These are phyloP conservation scores for Neocatenulostroma microsporum DNA, from an alignment of 2,329 filamentous ascomycete genomes.

Conservation along the genomic window DNA sequence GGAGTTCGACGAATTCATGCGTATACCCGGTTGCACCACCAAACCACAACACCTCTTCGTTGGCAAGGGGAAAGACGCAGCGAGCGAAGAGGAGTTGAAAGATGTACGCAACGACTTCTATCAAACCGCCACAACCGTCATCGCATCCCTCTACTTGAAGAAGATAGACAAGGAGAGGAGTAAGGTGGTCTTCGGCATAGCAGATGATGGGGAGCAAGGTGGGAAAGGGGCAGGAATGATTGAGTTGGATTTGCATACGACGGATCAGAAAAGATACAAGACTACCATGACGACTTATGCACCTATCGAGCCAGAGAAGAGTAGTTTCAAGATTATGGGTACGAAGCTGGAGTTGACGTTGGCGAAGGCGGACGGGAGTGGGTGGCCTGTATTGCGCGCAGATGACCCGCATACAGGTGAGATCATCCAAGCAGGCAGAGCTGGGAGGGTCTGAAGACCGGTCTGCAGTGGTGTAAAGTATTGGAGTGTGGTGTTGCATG, in stretches of 20 bases:
- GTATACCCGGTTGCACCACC: constrained; percentile 81
- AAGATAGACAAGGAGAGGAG: constrained; percentile 83
- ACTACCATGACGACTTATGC: constrained; percentile 68
- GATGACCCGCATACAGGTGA: constrained; percentile 67
- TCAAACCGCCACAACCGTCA: constrained; percentile 77
- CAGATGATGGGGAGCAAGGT: no score
- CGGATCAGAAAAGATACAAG: constrained; percentile 75
- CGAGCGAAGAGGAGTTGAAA: constrained; percentile 63
- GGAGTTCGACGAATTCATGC: constrained; percentile 98
- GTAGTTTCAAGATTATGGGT: constrained; percentile 71
- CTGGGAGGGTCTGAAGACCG: constrained; percentile 49
- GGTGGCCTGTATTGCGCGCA: constrained; percentile 77
- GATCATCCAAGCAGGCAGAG: constrained; percentile 82
- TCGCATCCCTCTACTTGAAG: constrained; percentile 89
- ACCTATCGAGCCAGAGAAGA: constrained; percentile 65
- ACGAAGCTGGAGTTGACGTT: constrained; percentile 82
- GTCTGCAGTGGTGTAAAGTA: no score
- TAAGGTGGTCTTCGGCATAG: constrained; percentile 62
- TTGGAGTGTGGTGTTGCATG: no score
- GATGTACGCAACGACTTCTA: constrained; percentile 91
- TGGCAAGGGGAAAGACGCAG: constrained; percentile 52
- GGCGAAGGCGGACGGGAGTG: constrained; percentile 62
- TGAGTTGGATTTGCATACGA: constrained; percentile 74
- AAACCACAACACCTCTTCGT: constrained; percentile 79
- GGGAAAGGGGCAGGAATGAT: no score